Conservation (phyloP, 2,329 filamentous ascomycete genomes). For the Neopestalotiopsis sp. region DNA sequence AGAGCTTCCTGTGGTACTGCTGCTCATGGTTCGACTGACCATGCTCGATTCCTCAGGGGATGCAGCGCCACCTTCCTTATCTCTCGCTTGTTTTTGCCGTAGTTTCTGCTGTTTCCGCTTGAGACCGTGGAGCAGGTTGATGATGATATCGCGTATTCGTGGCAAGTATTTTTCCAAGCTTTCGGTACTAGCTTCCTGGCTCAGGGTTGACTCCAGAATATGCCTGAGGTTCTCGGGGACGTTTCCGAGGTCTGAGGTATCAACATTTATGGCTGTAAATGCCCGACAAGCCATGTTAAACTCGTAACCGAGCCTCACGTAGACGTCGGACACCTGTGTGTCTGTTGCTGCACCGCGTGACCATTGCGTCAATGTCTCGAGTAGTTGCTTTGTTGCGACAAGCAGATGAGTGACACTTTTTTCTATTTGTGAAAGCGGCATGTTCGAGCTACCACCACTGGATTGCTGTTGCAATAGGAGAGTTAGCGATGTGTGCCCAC, state of each 20-base stretch:
- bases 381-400: constrained; percentile 95
- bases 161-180: constrained; percentile 94
- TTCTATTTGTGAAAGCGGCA: constrained; percentile 91
- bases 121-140: constrained; percentile 91
- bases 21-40: constrained; percentile 60
- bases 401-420: constrained; percentile 98
- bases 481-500: not conserved
- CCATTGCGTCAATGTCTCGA: constrained; percentile 98
- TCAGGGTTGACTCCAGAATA: constrained; percentile 94
- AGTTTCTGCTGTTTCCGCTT: constrained; percentile 97
- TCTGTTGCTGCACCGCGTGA: constrained; percentile 91
- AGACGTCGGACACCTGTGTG: constrained; percentile 95
- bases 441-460: constrained; percentile 73
- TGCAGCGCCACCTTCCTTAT: constrained; percentile 52
- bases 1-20: constrained; percentile 62
- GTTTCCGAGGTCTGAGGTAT: constrained; percentile 91
- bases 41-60: constrained; percentile 40
- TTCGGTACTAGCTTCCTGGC: constrained; percentile 92
- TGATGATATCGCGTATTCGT: constrained; percentile 96
- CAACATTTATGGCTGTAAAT: constrained; percentile 95
- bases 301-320: constrained; percentile 95
- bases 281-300: constrained; percentile 99
- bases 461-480: constrained; percentile 26
- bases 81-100: constrained; percentile 64
- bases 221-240: constrained; percentile 89